phyloP scores from a whole-genome alignment of 306 rosid genomes.

The Purshia tridentata region DNA sequence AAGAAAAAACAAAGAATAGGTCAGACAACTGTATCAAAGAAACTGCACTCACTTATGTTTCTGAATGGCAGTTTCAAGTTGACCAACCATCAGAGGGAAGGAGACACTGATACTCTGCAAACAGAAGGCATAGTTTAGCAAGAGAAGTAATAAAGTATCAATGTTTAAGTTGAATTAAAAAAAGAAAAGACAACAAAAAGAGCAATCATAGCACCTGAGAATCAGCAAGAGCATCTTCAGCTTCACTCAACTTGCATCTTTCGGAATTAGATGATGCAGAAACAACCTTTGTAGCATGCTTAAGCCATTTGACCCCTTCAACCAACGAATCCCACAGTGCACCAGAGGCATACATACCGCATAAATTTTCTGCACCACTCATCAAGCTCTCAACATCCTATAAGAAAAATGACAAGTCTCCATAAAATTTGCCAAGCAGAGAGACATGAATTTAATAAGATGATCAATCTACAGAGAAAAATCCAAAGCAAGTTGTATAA shows the following conservation, averaged over 20 bases:
- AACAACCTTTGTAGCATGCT: slow-evolving; percentile 59
- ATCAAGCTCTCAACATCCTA: slow-evolving; percentile 68
- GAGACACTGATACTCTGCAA: slow-evolving; percentile 61
- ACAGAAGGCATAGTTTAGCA: slow-evolving; percentile 34
- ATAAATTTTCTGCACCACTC: slow-evolving; percentile 47
- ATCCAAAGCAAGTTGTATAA: background rate
- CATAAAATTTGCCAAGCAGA: slow-evolving; percentile 13
- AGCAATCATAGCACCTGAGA: slow-evolving; percentile 48
- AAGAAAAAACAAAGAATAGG: background rate
- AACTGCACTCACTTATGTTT: slow-evolving; percentile 64
- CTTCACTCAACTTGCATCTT: slow-evolving; percentile 61
- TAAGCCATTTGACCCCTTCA: slow-evolving; percentile 73
- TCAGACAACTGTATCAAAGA: background rate
- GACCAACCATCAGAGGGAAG: slow-evolving; percentile 48
- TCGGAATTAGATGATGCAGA: slow-evolving; percentile 40
- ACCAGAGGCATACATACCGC: slow-evolving; percentile 45
- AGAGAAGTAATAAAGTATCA: background rate
- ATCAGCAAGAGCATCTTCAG: slow-evolving; percentile 57
- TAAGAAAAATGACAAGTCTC: slow-evolving; percentile 32
- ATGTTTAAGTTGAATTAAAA: background rate
- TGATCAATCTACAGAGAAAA: background rate
- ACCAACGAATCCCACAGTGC: slow-evolving; percentile 53
- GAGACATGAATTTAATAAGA: background rate
- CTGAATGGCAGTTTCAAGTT: slow-evolving; percentile 64
- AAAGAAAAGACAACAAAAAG: slow-evolving; percentile 1